Base-by-base conservation (phyloP, 23 red algal genomes). In the Chondrus crispus region DNA sequence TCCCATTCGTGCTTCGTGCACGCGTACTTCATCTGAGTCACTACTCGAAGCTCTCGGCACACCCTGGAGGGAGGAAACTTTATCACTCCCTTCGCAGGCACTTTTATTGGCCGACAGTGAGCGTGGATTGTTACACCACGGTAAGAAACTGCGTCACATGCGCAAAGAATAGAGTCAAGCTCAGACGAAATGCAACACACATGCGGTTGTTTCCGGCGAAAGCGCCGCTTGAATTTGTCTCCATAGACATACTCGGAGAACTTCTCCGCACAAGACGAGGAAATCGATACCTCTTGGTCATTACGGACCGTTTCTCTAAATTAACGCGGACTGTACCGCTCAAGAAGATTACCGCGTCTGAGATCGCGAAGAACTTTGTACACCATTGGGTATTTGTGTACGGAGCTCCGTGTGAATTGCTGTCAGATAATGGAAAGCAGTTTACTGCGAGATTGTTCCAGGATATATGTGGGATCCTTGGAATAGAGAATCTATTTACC, bases 401-500 rank as follows among this genome's bases (percentile, higher is more conserved):
- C 40, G 68, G 85, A 2, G 30, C 68, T 9, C 85, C 85, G 6
- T 12, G 32, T 28, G 33, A 28, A 3, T 33, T 35, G 12, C 22
- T 88, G 28, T 48, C 66, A 28, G 85, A 88, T 29, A 88, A 88
- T 74, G 64, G 85, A 45, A 39, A 41, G 19, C 66, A 73, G 41
- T 88, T 88, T 37, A 70, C 85, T 29, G 63, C 68, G 11, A 16
- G 40, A 22, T 88, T 88, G 1, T 88, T 88, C 37, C 85, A 88
- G 18, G 85, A 48, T 2, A 41, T 88, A 14, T 88, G 63, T 38
- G 41, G 40, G 20, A 14, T 88, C 18, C n/a, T 88, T 2, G 69
- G 69, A 40, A 51, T 88, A 22, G 36, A 24, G 36, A 0, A 72
- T 10, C 19, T 48, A 12, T 88, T 51, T 74, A 79, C 68, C 1